These are phyloP conservation scores for Yamadazyma philogaea DNA, from an alignment of 805 yeast species.

Conservation along the genomic window DNA sequence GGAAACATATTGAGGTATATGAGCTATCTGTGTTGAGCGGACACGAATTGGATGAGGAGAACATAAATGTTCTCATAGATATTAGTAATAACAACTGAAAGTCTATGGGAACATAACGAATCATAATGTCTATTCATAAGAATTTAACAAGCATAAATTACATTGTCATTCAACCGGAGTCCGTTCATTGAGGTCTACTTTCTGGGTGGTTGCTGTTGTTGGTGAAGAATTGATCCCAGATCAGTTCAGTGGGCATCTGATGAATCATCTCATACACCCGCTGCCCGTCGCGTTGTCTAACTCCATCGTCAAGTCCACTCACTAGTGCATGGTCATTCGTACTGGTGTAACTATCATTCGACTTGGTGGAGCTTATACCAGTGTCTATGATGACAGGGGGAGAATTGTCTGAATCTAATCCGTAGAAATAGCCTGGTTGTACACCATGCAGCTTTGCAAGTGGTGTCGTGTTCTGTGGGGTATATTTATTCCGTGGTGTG, in stretches of 20 bases:
- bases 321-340: background rate
- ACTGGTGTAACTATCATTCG: constrained; percentile 1
- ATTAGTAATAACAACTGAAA: constrained; percentile 1
- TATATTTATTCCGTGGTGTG: background rate
- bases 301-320: background rate
- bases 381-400: constrained; percentile 16
- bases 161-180: background rate
- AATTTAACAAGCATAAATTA: background rate
- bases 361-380: constrained; percentile 1
- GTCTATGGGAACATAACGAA: background rate
- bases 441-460: background rate
- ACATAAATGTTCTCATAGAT: background rate
- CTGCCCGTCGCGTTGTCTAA: constrained; percentile 44
- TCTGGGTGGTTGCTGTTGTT: constrained; percentile 4
- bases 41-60: constrained; percentile 3
- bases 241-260: constrained; percentile 61
- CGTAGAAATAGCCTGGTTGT: constrained; percentile 9
- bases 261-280: constrained; percentile 58
- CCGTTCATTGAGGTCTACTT: background rate
- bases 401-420: constrained; percentile 12
- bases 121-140: background rate
- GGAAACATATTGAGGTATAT: constrained; percentile 13
- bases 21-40: constrained; percentile 5
- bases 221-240: constrained; percentile 66
- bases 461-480: background rate